Conservation (phyloP, 129 eudicot genomes). For the Artemisia annua region DNA sequence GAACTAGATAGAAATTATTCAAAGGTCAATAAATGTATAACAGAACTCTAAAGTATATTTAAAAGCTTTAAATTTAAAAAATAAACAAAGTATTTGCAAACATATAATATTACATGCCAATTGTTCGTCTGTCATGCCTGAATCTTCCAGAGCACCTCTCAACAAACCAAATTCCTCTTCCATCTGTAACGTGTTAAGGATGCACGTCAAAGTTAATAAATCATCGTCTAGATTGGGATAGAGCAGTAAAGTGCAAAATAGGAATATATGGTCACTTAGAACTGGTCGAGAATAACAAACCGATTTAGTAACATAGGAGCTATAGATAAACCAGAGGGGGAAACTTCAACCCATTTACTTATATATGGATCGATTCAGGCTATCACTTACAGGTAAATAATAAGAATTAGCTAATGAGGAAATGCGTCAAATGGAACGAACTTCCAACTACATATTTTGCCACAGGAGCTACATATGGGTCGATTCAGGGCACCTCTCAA, state of each 20-base stretch:
- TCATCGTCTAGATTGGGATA: background rate
- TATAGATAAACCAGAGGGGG: background rate
- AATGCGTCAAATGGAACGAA: too few relatives aligned
- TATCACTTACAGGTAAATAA: too few relatives aligned
- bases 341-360: too few relatives aligned
- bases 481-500: background rate
- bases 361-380: background rate
- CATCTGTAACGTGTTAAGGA: slow-evolving; percentile 48
- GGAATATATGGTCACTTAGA: background rate
- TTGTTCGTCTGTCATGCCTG: slow-evolving; percentile 46
- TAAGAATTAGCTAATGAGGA: too few relatives aligned
- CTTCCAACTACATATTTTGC: too few relatives aligned
- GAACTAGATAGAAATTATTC: slow-evolving; percentile 52
- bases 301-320: slow-evolving; percentile 8
- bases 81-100: background rate
- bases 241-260: background rate
- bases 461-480: background rate
- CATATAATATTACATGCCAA: slow-evolving; percentile 53
- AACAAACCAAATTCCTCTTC: slow-evolving; percentile 64
- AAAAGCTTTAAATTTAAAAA: background rate
- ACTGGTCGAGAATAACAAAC: background rate
- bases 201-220: background rate
- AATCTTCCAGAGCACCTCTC: slow-evolving; percentile 49
- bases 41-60: background rate
- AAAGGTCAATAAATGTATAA: background rate